Conservation (phyloP, 2,329 filamentous ascomycete species). For the Paecilomyces formosus region DNA sequence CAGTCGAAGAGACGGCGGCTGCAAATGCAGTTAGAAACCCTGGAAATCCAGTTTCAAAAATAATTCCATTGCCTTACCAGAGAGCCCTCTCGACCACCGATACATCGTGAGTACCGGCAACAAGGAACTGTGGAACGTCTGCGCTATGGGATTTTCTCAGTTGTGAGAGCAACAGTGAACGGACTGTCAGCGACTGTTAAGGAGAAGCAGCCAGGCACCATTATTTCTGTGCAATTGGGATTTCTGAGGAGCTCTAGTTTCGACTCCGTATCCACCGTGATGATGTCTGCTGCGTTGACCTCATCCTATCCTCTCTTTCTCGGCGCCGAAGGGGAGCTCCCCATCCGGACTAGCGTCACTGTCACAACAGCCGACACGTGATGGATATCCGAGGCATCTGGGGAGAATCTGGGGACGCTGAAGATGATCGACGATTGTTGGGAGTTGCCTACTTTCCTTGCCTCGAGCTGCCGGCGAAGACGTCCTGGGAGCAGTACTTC, state of each 20-base stretch:
- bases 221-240: slow-evolving; percentile 2
- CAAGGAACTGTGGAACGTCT: neutral
- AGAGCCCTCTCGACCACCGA: slow-evolving; percentile 16
- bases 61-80: slow-evolving; percentile 5
- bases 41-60: neutral
- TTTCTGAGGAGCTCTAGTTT: neutral
- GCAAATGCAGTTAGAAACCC: neutral
- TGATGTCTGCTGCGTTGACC: slow-evolving; percentile 16
- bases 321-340: too few relatives aligned
- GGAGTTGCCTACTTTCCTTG: slow-evolving; percentile 6
- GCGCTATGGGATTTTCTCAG: neutral
- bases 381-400: slow-evolving; percentile 19
- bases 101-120: slow-evolving; percentile 18
- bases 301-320: slow-evolving; percentile 7
- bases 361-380: slow-evolving; percentile 10
- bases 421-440: slow-evolving; percentile 12
- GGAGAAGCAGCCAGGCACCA: neutral
- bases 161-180: neutral
- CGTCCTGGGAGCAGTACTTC: neutral
- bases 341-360: neutral
- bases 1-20: slow-evolving; percentile 15
- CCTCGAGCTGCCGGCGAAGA: neutral
- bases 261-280: slow-evolving; percentile 5
- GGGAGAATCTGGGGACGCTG: slow-evolving; percentile 18
- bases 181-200: neutral